Base-by-base conservation (phyloP, 345 rosid genomes). In the Corchorus capsularis region DNA sequence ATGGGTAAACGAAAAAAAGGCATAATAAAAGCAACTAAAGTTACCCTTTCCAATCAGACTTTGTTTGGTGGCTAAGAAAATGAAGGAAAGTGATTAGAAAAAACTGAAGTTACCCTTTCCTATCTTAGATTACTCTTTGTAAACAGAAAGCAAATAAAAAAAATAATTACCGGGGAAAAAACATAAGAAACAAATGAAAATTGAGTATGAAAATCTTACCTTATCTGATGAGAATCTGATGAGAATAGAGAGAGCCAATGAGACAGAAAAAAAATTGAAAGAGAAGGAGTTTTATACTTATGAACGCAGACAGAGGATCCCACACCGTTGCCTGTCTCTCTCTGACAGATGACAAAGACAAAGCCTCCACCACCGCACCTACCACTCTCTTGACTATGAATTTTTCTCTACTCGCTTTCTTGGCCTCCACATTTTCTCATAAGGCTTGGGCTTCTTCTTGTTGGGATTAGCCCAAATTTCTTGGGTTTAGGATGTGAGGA, bases 191-290 rank as follows among this genome's bases (percentile, higher is more conserved):
- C 34, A 17, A n/a, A 63, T 46, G 57, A 10, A 12, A 67, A 54
- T 37, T n/a, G 63, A 59, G 66, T 12, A 57, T 61, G 37, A 13
- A 69, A 76, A 69, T 46, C 74, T 45, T 46, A 76, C 74, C 79
- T 77, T 77, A 69, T 77, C 79, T 37, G 60, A 69, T 34, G 53
- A 54, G 34, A 17, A 49, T 19, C 27, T 27, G 27, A 27, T 27
- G 27, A 27, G 27, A 27, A 53, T 62, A 71, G 34, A 47, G 63
- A 61, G 46, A 71, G 57, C 57, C 67, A 46, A 73, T 43, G 4
- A 73, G 61, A 69, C 49, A 16, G 45, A 69, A 49, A 59, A 20
- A 56, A 69, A 69, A 50, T 32, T 69, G 47, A 35, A 52, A 60
- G 68, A 46, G 37, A 50, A n/a, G 12, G 66, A 73, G 34, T 20